Percentiles rank a stretch among this genome's conserved stretches.
Evolutionary conservation across 2,329 filamentous ascomycete genomes (phyloP).

Genomic region (Cladophialophora yegresii): DNA sequence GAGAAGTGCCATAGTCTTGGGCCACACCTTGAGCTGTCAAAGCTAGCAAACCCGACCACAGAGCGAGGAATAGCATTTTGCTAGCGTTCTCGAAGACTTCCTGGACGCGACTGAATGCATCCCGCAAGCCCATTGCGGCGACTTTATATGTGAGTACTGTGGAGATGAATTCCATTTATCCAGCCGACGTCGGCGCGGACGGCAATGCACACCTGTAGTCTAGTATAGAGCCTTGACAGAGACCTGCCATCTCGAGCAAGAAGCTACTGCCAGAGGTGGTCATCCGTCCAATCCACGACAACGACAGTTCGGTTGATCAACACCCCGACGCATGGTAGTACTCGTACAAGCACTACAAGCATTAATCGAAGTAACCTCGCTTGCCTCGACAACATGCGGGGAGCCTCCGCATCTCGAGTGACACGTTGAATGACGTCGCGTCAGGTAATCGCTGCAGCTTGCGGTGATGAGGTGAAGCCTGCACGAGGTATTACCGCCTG

Average conservation of each 20-base stretch:
- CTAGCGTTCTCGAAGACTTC: not conserved
- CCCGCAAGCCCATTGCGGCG: not conserved
- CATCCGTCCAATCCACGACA: not conserved
- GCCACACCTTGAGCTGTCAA: conserved; percentile 12
- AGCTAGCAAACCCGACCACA: conserved; percentile 19
- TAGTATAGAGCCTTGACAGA: not conserved
- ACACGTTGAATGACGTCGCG: not conserved
- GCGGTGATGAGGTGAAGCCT: not conserved
- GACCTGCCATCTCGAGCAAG: not conserved
- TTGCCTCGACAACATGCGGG: conserved; percentile 1
- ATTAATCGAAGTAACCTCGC: not conserved
- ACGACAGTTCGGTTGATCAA: conserved; percentile 4
- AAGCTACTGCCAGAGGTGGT: not conserved
- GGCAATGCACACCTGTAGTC: not conserved
- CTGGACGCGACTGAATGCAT: not conserved
- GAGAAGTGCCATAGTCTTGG: conserved; percentile 24
- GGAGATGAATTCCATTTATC: conserved; percentile 6
- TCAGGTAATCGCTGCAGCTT: not conserved
- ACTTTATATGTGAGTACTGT: conserved; percentile 6
- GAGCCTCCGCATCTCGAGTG: not conserved
- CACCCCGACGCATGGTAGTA: conserved; percentile 3
- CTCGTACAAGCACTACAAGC: not conserved
- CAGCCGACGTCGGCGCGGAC: not conserved
- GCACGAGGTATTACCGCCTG: too few relatives aligned
- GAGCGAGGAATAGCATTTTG: conserved; percentile 15